A percentile compares a stretch with the other conserved stretches of the same genome.
phyloP scores from a whole-genome alignment of 1,284 basidiomycete genomes.

The Gymnopus androsaceus region DNA sequence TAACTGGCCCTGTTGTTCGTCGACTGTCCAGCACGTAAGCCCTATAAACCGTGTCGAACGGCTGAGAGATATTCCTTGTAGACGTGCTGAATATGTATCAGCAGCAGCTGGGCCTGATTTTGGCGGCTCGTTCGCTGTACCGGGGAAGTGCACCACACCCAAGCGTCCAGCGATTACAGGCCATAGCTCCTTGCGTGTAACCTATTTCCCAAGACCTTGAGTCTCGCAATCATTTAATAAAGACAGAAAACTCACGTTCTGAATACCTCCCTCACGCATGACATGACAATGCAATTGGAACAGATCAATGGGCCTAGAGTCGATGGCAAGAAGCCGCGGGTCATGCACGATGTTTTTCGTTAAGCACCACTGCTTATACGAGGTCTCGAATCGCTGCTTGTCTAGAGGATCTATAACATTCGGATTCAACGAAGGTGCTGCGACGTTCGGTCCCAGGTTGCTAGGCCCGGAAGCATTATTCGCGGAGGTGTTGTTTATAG shows the following conservation, averaged over 20 bases:
- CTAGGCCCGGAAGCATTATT: slow-evolving; percentile 1
- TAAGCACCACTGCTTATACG: slow-evolving; percentile 49
- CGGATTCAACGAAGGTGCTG: background rate
- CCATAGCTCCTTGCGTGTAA: slow-evolving; percentile 62
- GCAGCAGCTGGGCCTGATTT: slow-evolving; percentile 62
- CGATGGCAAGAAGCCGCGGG: slow-evolving; percentile 43
- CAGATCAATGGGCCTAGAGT: slow-evolving; percentile 56
- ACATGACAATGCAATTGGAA: slow-evolving; percentile 58
- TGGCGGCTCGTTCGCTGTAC: slow-evolving; percentile 53
- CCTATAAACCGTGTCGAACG: slow-evolving; percentile 62
- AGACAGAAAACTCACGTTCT: slow-evolving; percentile 42
- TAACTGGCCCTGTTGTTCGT: slow-evolving; percentile 9
- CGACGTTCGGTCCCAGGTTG: slow-evolving; percentile 7
- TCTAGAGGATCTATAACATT: slow-evolving; percentile 42
- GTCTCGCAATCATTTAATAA: background rate
- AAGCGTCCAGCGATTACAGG: slow-evolving; percentile 62
- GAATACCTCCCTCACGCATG: slow-evolving; percentile 53
- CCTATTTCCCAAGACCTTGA: slow-evolving; percentile 39
- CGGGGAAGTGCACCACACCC: slow-evolving; percentile 63
- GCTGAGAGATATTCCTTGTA: slow-evolving; percentile 58
- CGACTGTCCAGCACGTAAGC: slow-evolving; percentile 29
- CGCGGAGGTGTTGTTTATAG: background rate
- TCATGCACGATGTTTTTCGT: slow-evolving; percentile 43
- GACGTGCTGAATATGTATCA: slow-evolving; percentile 54
- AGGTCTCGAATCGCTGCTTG: slow-evolving; percentile 48